Percentiles rank a stretch among this genome's conserved stretches.
Conservation (phyloP, 2,329 filamentous ascomycete species). For the Fusarium pseudoanthophilum region DNA sequence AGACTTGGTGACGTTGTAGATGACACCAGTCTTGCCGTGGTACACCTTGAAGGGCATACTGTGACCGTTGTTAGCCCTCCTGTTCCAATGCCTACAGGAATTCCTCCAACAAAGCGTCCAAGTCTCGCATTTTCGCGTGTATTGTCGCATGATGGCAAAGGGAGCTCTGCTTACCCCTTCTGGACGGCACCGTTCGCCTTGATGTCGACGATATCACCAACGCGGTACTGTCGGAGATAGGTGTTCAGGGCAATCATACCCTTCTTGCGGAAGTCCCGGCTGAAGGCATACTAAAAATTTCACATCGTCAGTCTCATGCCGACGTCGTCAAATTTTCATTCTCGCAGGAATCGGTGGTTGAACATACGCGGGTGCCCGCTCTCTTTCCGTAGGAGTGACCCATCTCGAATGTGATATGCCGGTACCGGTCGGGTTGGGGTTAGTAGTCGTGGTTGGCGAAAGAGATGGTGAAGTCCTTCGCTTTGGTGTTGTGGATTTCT, state of each 20-base stretch:
- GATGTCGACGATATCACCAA: constrained; percentile 99
- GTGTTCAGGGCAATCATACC: constrained; percentile 93
- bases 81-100: constrained; percentile 9
- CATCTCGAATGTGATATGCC: constrained; percentile 72
- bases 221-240: constrained; percentile 94
- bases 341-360: constrained; percentile 22
- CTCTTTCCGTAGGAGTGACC: constrained; percentile 89
- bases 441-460: constrained; percentile 58
- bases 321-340: constrained; percentile 29
- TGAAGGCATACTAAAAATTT: constrained; percentile 81
- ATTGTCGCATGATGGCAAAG: constrained; percentile 32
- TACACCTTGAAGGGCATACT: constrained; percentile 99
- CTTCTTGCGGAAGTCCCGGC: constrained; percentile 92
- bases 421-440: constrained; percentile 50
- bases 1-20: constrained; percentile 99
- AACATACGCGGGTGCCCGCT: constrained; percentile 83
- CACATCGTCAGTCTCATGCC: constrained; percentile 47
- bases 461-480: constrained; percentile 48
- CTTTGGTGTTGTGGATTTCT: constrained; percentile 53
- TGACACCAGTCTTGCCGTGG: constrained; percentile 98
- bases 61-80: constrained; percentile 52
- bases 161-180: constrained; percentile 79
- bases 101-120: constrained; percentile 17
- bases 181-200: constrained; percentile 98
- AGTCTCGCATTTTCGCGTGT: constrained; percentile 24